Evolutionary conservation across 768 basidiomycete species (phyloP), one percentile per base, ranked within the genome.

Genomic region (Phlegmacium glaucopus): DNA sequence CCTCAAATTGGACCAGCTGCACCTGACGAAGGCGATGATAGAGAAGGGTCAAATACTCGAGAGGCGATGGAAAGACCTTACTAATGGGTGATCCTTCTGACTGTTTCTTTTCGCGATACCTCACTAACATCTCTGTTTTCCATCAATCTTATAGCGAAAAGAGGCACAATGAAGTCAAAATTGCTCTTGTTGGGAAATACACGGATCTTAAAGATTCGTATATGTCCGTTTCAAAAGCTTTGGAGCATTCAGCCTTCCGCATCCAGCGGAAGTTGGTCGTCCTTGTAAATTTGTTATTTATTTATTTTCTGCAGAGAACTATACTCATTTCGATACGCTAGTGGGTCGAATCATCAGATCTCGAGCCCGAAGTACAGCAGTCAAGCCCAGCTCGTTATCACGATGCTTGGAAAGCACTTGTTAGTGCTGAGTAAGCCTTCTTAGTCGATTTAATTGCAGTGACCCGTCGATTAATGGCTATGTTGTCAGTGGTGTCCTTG

Each of bases 131-230:
- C 48, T 42, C 34, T 26, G 10, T 48, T 8, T 16, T 49, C 27
- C 53, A 97, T 95, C n/a, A 91, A n/a, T n/a, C n/a, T n/a, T n/a
- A n/a, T n/a, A n/a, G 94, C 67, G 95, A 97, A 63, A 82, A 94
- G 34, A 74, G 93, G 5, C 95, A 87, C 63, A 94, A 98, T 57
- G 78, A 79, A 8, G 93, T 96, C 38, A 81, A 80, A 38, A 88
- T 99, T 52, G 92, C 87, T 16, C 75, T 99, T 43, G 94, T 99
- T 12, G 95, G 95, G 38, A 99, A 99, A 70, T 99, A 99, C 72
- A 97, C 94, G 10, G 85, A 92, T 54, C 74, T 98, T 39, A 90
- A 93, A 68, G 95, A 99, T 67, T 96, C 94, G 22, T 99, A 99
- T 65, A 98, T 97, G 91, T 93, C 90, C 25, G 95, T 99, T 47